Conservation (phyloP, 495 filamentous ascomycete genomes). For the Neurospora discreta region DNA sequence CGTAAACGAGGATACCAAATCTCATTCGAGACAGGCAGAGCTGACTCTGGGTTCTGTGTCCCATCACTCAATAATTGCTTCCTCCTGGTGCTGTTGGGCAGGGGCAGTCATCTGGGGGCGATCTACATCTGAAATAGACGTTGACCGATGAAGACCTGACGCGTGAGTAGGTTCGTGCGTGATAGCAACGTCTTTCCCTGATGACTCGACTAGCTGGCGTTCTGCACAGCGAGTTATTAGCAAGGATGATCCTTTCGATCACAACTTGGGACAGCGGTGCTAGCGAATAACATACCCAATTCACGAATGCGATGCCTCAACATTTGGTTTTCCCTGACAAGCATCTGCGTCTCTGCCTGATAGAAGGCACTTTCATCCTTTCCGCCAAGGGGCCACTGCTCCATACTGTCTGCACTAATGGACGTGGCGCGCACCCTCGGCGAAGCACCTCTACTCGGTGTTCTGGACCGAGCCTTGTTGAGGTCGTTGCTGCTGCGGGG, state of each 20-base stretch:
- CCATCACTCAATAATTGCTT: not conserved
- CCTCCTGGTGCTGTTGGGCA: not conserved
- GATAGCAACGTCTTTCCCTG: not conserved
- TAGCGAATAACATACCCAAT: conserved; percentile 38
- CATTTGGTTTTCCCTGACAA: conserved; percentile 90
- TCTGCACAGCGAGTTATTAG: not conserved
- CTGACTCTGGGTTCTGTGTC: not conserved
- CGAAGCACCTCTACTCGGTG: conserved; percentile 44
- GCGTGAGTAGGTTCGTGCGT: conserved; percentile 1
- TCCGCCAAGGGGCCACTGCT: conserved; percentile 32
- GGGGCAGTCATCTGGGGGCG: not conserved
- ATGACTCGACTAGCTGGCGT: not conserved
- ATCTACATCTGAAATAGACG: conserved; percentile 1
- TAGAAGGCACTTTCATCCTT: conserved; percentile 81
- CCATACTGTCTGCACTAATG: conserved; percentile 40
- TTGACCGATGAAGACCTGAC: not conserved
- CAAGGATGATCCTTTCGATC: not conserved
- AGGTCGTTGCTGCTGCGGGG: conserved; percentile 35
- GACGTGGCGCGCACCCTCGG: conserved; percentile 44
- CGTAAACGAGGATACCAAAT: not conserved
- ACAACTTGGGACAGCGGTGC: too few species aligned
- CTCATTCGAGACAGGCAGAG: not conserved
- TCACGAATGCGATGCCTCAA: conserved; percentile 75
- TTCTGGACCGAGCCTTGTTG: conserved; percentile 38
- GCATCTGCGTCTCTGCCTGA: conserved; percentile 80